Evolutionary conservation across 768 basidiomycete genomes (phyloP).

Genomic region (Fistulinella prunicolor): DNA sequence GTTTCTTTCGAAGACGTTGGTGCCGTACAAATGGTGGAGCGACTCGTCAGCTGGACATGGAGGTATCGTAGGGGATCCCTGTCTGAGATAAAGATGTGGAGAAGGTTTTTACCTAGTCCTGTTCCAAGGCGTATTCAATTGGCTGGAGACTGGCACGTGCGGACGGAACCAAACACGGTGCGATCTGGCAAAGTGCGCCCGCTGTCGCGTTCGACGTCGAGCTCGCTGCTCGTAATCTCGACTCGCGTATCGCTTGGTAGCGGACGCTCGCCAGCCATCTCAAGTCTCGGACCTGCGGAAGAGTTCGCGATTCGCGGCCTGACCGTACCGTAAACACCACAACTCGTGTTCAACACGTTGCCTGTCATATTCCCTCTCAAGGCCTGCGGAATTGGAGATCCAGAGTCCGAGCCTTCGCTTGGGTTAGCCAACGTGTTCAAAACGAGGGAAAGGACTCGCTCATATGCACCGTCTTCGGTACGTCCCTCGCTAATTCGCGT

Average conservation of each 20-base stretch:
- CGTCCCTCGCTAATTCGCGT: conserved; percentile 36
- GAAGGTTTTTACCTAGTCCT: no score
- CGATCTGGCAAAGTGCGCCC: background rate
- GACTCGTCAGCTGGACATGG: conserved; percentile 1
- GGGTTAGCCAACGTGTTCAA: conserved; percentile 60
- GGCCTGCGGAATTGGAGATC: background rate
- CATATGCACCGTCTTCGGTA: conserved; percentile 84
- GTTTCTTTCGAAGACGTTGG: conserved; percentile 3
- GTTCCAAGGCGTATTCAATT: no score
- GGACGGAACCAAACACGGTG: conserved; percentile 1
- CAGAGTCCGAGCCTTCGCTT: conserved; percentile 24
- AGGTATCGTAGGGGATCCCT: no score
- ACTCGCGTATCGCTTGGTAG: background rate
- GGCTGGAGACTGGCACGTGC: conserved; percentile 7
- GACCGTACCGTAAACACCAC: conserved; percentile 33
- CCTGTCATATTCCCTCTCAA: conserved; percentile 39
- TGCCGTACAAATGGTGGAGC: background rate
- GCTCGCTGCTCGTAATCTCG: no score
- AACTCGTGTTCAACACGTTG: conserved; percentile 82
- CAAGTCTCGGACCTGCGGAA: no score
- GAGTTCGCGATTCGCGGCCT: no score
- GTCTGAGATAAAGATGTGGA: background rate
- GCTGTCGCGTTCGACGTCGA: conserved; percentile 4
- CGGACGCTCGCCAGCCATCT: background rate
- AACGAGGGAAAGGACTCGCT: conserved; percentile 46